Evolutionary conservation across 139 green algal genomes (phyloP).

Genomic region (Auxenochlorella protothecoides): DNA sequence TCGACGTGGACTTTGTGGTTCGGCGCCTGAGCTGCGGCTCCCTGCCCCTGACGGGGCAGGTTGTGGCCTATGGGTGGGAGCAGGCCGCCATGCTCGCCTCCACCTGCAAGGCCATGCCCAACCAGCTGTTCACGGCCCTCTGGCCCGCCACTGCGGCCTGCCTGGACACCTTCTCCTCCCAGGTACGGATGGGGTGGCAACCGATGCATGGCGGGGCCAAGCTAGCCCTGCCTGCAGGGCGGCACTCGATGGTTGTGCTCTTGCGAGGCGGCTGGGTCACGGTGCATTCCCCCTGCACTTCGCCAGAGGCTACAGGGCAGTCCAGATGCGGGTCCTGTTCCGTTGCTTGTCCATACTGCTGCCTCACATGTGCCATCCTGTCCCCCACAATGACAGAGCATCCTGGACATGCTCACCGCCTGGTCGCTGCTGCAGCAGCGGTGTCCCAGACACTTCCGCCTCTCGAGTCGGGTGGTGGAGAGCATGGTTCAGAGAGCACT

Average conservation of each 20-base stretch:
- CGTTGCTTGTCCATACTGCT: not conserved
- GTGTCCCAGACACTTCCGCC: slow-evolving; percentile 23
- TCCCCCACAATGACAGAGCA: not conserved
- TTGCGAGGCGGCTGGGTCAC: no score
- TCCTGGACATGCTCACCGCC: slow-evolving; percentile 12
- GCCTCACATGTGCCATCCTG: not conserved
- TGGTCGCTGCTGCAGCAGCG: slow-evolving; percentile 17
- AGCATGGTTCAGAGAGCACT: slow-evolving; percentile 1
- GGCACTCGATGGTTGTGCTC: no score
- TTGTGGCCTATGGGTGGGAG: slow-evolving; percentile 19
- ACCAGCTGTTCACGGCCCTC: slow-evolving; percentile 8
- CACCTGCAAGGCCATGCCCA: slow-evolving; percentile 3
- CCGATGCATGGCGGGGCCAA: not conserved
- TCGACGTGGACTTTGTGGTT: slow-evolving; percentile 1
- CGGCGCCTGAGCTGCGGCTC: slow-evolving; percentile 1
- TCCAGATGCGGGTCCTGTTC: not conserved
- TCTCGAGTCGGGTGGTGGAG: not conserved
- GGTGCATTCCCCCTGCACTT: not conserved
- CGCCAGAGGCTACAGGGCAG: not conserved
- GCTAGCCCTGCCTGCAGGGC: not conserved
- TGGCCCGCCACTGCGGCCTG: slow-evolving; percentile 17
- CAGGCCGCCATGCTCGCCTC: slow-evolving; percentile 2
- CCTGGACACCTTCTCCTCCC: slow-evolving; percentile 2
- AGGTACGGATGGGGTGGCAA: not conserved
- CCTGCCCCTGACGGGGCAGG: slow-evolving; percentile 10